These are phyloP conservation scores for Pythium insidiosum DNA, from an alignment of 352 stramenopile species.

Conservation along the genomic window DNA sequence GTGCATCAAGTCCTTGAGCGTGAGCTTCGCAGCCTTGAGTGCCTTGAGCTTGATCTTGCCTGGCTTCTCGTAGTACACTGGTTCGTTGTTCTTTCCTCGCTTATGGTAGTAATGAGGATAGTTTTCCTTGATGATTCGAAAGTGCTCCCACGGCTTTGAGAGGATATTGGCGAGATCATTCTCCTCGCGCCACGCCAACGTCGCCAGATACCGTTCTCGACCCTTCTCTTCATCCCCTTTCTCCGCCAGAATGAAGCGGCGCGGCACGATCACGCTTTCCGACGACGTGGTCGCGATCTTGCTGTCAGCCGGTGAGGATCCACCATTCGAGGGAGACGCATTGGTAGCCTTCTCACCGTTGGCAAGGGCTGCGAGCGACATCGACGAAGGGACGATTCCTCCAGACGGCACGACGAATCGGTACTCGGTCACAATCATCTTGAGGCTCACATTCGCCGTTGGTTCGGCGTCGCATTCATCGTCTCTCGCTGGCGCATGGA, in stretches of 20 bases:
- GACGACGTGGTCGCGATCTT: neutral
- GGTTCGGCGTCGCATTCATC: slow-evolving; percentile 10
- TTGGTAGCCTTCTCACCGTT: neutral
- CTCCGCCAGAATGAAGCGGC: slow-evolving; percentile 64
- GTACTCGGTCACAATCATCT: slow-evolving; percentile 72
- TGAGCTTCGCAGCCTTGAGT: slow-evolving; percentile 67
- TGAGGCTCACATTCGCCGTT: slow-evolving; percentile 33
- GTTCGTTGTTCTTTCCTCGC: slow-evolving; percentile 63
- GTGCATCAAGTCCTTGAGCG: slow-evolving; percentile 73
- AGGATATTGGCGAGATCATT: slow-evolving; percentile 81
- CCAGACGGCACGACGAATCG: slow-evolving; percentile 25
- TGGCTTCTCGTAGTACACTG: slow-evolving; percentile 84
- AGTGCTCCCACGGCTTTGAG: slow-evolving; percentile 47
- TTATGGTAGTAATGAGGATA: slow-evolving; percentile 90
- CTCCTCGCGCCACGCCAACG: slow-evolving; percentile 68
- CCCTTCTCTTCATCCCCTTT: slow-evolving; percentile 68
- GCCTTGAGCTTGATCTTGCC: slow-evolving; percentile 85
- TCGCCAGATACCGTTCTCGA: slow-evolving; percentile 60
- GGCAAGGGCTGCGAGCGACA: slow-evolving; percentile 4
- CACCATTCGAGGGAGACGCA: neutral
- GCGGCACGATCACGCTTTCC: slow-evolving; percentile 23
- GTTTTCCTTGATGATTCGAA: slow-evolving; percentile 86
- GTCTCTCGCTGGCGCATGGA: slow-evolving; percentile 24
- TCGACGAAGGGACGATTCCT: neutral
- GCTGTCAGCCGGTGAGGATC: too few relatives aligned